Evolutionary conservation across 345 rosid species (phyloP).

Genomic region (Brassica napus): DNA sequence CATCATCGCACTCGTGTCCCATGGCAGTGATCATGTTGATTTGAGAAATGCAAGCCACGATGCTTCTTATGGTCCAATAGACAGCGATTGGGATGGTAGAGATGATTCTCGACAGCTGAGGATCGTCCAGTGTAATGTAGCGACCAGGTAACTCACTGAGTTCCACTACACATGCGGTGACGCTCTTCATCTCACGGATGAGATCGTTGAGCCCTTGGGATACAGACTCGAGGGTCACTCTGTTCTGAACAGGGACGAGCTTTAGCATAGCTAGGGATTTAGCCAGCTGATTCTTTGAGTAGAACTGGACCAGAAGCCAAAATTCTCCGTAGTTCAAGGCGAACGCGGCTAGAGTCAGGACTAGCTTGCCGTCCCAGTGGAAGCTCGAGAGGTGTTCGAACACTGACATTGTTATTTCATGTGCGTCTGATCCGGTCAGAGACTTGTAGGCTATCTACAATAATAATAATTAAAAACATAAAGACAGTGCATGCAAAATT

Average conservation of each 20-base stretch:
- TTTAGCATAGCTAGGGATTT: conserved; percentile 68
- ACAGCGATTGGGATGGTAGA: conserved; percentile 65
- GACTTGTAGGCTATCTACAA: conserved; percentile 64
- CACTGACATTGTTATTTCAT: conserved; percentile 54
- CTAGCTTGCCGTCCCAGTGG: conserved; percentile 74
- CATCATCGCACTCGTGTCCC: conserved; percentile 59
- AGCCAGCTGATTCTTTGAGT: conserved; percentile 62
- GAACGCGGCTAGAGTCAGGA: conserved; percentile 66
- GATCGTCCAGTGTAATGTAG: conserved; percentile 53
- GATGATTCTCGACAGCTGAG: conserved; percentile 47
- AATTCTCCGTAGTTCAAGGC: conserved; percentile 76
- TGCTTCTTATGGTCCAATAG: conserved; percentile 66
- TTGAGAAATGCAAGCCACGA: conserved; percentile 65
- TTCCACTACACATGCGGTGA: conserved; percentile 58
- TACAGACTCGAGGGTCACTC: conserved; percentile 48
- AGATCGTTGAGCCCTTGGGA: conserved; percentile 59
- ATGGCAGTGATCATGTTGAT: conserved; percentile 60
- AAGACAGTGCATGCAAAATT: not conserved
- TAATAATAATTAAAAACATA: not conserved
- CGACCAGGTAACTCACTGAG: conserved; percentile 55
- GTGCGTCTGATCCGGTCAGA: conserved; percentile 58
- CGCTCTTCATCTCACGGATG: conserved; percentile 55
- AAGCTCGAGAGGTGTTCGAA: conserved; percentile 59
- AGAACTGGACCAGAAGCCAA: conserved; percentile 74
- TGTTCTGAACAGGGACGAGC: conserved; percentile 60